phyloP scores from a whole-genome alignment of 495 filamentous ascomycete species.

The Penicillium flavigenum region DNA sequence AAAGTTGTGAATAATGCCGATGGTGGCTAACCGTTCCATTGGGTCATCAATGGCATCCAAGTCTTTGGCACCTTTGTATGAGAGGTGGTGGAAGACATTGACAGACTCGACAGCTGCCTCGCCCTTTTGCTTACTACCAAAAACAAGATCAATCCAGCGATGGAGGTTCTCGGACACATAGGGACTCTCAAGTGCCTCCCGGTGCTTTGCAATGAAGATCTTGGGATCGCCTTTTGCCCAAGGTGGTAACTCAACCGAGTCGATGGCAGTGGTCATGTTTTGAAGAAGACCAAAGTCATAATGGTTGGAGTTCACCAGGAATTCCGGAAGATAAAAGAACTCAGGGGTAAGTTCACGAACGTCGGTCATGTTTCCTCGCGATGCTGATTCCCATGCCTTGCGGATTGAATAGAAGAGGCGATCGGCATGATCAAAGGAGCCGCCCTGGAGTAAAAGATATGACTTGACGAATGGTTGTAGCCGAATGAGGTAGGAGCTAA shows the following conservation, averaged over 20 bases:
- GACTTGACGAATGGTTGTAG: slow-evolving; percentile 95
- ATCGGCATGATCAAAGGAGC: slow-evolving; percentile 95
- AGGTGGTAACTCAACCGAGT: slow-evolving; percentile 81
- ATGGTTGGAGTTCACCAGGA: slow-evolving; percentile 83
- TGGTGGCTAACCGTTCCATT: slow-evolving; percentile 77
- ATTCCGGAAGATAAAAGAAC: slow-evolving; percentile 95
- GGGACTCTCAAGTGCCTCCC: slow-evolving; percentile 90
- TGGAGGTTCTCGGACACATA: slow-evolving; percentile 90
- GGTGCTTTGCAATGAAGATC: slow-evolving; percentile 91
- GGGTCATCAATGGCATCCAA: slow-evolving; percentile 89
- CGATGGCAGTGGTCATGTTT: slow-evolving; percentile 71
- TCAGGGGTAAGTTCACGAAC: slow-evolving; percentile 93
- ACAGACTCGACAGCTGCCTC: slow-evolving; percentile 88
- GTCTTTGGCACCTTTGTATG: slow-evolving; percentile 90
- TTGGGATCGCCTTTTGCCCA: slow-evolving; percentile 98
- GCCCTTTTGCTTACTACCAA: slow-evolving; percentile 92
- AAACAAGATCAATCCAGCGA: slow-evolving; percentile 94
- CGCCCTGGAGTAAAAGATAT: slow-evolving; percentile 93
- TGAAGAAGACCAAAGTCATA: slow-evolving; percentile 92
- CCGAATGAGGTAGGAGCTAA: slow-evolving; percentile 91
- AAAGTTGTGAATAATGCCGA: slow-evolving; percentile 97
- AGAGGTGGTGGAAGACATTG: slow-evolving; percentile 94
- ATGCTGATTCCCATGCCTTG: slow-evolving; percentile 88
- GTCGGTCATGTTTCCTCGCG: slow-evolving; percentile 85
- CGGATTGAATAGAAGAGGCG: slow-evolving; percentile 91